These are phyloP conservation scores for Mycena rosella DNA, from an alignment of 768 basidiomycete genomes.

Conservation along the genomic window DNA sequence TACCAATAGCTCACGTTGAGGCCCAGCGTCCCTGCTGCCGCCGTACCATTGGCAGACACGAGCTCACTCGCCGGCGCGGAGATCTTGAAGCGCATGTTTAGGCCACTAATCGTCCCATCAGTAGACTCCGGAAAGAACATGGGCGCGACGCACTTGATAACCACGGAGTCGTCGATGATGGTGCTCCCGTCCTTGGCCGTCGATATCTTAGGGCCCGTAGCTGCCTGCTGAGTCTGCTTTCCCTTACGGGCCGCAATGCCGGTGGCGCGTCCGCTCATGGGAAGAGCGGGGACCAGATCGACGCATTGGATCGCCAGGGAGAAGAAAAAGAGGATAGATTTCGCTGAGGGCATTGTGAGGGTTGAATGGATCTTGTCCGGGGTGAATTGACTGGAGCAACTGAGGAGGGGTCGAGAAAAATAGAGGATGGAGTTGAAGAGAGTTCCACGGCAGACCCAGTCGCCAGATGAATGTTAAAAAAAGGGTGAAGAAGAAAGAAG, in stretches of 20 bases:
- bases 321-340: slow-evolving; percentile 21
- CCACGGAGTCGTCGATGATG: slow-evolving; percentile 43
- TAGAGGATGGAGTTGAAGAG: not conserved
- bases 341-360: slow-evolving; percentile 21
- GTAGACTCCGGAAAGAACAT: not conserved
- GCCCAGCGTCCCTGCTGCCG: slow-evolving; percentile 37
- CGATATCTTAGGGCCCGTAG: slow-evolving; percentile 21
- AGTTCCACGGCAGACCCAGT: slow-evolving; percentile 31
- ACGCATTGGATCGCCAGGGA: slow-evolving; percentile 9
- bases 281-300: slow-evolving; percentile 13
- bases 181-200: slow-evolving; percentile 44
- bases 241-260: slow-evolving; percentile 1
- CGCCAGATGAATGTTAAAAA: slow-evolving; percentile 11
- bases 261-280: not conserved
- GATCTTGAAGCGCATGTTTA: slow-evolving; percentile 46
- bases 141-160: slow-evolving; percentile 40
- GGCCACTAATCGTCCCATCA: slow-evolving; percentile 32
- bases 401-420: not conserved
- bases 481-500: slow-evolving; percentile 4
- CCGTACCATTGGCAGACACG: slow-evolving; percentile 28
- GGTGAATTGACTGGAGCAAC: not conserved
- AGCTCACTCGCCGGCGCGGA: slow-evolving; percentile 43
- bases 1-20: slow-evolving; percentile 37
- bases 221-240: slow-evolving; percentile 1
- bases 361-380: slow-evolving; percentile 18